A percentile compares a stretch with the other conserved stretches of the same genome.
These are phyloP conservation scores for Parathielavia appendiculata DNA, from an alignment of 495 filamentous ascomycete genomes.

Conservation along the genomic window DNA sequence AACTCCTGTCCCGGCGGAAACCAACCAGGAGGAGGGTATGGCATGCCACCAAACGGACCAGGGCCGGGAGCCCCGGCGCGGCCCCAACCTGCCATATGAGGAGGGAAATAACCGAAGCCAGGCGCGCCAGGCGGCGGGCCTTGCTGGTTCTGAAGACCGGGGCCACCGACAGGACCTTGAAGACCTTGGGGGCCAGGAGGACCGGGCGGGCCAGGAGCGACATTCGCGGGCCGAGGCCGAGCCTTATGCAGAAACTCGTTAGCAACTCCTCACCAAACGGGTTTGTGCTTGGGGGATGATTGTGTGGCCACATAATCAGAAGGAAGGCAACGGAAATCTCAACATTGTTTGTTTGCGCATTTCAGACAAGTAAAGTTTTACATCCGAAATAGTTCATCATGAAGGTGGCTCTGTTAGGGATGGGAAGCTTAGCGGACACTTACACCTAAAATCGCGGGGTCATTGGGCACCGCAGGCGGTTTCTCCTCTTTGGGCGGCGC, in stretches of 20 bases:
- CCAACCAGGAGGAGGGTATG: constrained; percentile 65
- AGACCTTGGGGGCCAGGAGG: constrained; percentile 31
- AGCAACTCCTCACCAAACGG: constrained; percentile 20
- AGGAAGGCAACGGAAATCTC: constrained; percentile 99
- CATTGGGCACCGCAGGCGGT: constrained; percentile 77
- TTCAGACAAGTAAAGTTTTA: constrained; percentile 72
- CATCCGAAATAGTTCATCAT: constrained; percentile 89
- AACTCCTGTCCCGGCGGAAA: constrained; percentile 80
- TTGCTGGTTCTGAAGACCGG: constrained; percentile 31
- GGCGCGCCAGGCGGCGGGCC: constrained; percentile 27
- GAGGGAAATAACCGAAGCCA: constrained; percentile 41
- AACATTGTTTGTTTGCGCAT: constrained; percentile 82
- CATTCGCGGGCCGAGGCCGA: constrained; percentile 36
- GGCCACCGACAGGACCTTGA: constrained; percentile 27
- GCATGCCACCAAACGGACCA: constrained; percentile 42
- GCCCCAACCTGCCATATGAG: constrained; percentile 52
- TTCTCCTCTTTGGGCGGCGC: constrained; percentile 60
- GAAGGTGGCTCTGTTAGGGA: constrained; percentile 6
- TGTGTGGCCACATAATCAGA: constrained; percentile 56
- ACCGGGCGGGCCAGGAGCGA: constrained; percentile 29
- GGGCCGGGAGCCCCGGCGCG: constrained; percentile 30
- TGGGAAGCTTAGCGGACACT: constrained; percentile 43
- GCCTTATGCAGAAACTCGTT: constrained; percentile 31
- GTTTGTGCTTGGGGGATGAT: constrained; percentile 3
- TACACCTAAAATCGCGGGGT: constrained; percentile 96